Conservation (phyloP, 352 stramenopile species). For the Pythium rishiriense region DNA sequence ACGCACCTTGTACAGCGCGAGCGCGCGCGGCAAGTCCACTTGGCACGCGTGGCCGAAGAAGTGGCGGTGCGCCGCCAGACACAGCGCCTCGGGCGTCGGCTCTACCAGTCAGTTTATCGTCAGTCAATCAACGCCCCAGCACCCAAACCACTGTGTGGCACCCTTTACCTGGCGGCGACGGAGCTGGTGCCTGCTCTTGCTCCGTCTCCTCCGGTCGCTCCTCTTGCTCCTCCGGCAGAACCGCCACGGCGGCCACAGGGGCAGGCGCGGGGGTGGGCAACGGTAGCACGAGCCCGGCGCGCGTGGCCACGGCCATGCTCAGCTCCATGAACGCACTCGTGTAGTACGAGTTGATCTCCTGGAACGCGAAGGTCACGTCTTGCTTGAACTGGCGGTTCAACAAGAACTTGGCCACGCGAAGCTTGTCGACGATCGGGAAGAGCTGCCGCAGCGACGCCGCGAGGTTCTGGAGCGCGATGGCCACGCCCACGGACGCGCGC, state of each 20-base stretch:
- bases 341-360: conserved; percentile 88
- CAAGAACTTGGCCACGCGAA: conserved; percentile 65
- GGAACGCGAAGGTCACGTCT: conserved; percentile 76
- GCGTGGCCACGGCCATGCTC: conserved; percentile 63
- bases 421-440: conserved; percentile 49
- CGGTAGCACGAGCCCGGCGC: conserved; percentile 48
- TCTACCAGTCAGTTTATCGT: conserved; percentile 2
- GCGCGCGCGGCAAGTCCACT: conserved; percentile 41
- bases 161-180: neutral
- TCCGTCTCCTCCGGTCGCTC: neutral
- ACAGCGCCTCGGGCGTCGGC: conserved; percentile 36
- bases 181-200: neutral
- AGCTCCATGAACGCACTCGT: conserved; percentile 83
- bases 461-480: conserved; percentile 79
- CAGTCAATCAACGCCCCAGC: neutral
- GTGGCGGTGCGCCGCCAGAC: conserved; percentile 57
- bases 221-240: conserved; percentile 1
- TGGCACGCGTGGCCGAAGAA: conserved; percentile 62
- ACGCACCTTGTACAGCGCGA: conserved; percentile 57
- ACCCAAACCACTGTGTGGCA: too few relatives aligned
- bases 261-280: conserved; percentile 34
- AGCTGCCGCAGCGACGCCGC: conserved; percentile 57
- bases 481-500: conserved; percentile 42
- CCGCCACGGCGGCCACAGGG: neutral
- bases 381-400: conserved; percentile 80